Evolutionary conservation across 495 filamentous ascomycete genomes (phyloP).

Genomic region (Penicillium herquei): DNA sequence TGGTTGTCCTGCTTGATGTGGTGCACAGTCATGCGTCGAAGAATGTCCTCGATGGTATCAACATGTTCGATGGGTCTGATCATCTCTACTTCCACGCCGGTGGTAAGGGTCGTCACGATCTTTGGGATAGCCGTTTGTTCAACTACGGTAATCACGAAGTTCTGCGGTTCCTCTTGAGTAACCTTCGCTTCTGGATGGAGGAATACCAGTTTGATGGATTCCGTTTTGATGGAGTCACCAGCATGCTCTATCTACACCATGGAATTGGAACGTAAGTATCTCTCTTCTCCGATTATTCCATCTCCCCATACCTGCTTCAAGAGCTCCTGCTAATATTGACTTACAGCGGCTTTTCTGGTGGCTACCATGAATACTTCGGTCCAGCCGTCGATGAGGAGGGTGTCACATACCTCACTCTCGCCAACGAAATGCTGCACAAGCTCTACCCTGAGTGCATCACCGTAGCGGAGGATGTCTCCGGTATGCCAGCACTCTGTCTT

Average conservation of each 20-base stretch:
- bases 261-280: conserved; percentile 92
- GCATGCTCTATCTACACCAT: conserved; percentile 95
- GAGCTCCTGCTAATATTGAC: conserved; percentile 2
- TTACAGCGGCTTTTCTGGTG: conserved; percentile 87
- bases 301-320: not conserved
- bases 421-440: conserved; percentile 92
- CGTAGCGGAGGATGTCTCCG: conserved; percentile 95
- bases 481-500: conserved; percentile 93
- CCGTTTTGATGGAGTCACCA: conserved; percentile 96
- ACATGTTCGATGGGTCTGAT: conserved; percentile 92
- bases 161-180: conserved; percentile 88
- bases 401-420: conserved; percentile 92
- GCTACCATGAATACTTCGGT: conserved; percentile 98
- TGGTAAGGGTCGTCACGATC: conserved; percentile 76
- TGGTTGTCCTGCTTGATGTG: conserved; percentile 91
- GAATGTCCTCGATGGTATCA: conserved; percentile 91
- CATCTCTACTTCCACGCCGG: conserved; percentile 95
- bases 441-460: conserved; percentile 85
- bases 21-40: conserved; percentile 98
- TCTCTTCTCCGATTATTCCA: not conserved
- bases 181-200: conserved; percentile 98
- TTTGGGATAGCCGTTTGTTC: conserved; percentile 95
- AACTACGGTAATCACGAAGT: conserved; percentile 97
- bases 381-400: conserved; percentile 90
- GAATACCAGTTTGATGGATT: conserved; percentile 97